Percentiles rank a stretch among this genome's conserved stretches.
These are phyloP conservation scores for Cutaneotrichosporon sp. DNA, from an alignment of 1,284 basidiomycete species.

Conservation along the genomic window DNA sequence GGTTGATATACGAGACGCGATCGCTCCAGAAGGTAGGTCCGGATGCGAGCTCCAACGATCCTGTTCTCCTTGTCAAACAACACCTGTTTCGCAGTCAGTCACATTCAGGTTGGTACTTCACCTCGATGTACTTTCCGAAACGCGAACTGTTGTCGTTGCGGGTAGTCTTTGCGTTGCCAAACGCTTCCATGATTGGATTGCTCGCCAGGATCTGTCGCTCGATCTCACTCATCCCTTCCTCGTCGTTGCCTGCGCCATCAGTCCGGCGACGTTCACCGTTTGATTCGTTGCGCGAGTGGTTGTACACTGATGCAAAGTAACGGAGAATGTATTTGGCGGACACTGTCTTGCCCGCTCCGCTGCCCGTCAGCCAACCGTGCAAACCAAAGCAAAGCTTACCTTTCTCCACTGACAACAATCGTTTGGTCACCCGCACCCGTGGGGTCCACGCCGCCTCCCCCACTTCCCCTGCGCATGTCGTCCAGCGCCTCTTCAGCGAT, in stretches of 20 bases:
- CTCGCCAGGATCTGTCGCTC: slow-evolving; percentile 97
- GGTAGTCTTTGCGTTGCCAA: slow-evolving; percentile 99
- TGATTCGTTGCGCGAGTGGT: slow-evolving; percentile 61
- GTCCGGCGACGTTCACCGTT: slow-evolving; percentile 25
- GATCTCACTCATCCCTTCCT: slow-evolving; percentile 75
- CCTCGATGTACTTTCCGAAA: slow-evolving; percentile 99
- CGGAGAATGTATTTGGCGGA: slow-evolving; percentile 99
- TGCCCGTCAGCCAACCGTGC: slow-evolving; percentile 42
- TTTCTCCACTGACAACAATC: slow-evolving; percentile 98
- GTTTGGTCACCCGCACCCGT: slow-evolving; percentile 74
- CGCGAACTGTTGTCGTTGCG: slow-evolving; percentile 98
- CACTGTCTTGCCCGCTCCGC: slow-evolving; percentile 99
- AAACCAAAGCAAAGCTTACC: slow-evolving; percentile 60
- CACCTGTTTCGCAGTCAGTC: slow-evolving; percentile 59
- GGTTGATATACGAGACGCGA: slow-evolving; percentile 98
- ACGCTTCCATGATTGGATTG: slow-evolving; percentile 98
- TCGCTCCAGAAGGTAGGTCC: slow-evolving; percentile 95
- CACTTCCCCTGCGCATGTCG: slow-evolving; percentile 67
- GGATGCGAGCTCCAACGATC: slow-evolving; percentile 95
- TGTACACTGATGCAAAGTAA: slow-evolving; percentile 97
- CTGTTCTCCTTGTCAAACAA: slow-evolving; percentile 92
- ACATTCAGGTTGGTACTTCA: slow-evolving; percentile 48
- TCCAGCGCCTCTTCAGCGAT: slow-evolving; percentile 99
- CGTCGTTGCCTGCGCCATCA: slow-evolving; percentile 39
- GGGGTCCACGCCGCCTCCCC: slow-evolving; percentile 68